Conservation (phyloP, 306 rosid genomes). For the Trifolium pratense region DNA sequence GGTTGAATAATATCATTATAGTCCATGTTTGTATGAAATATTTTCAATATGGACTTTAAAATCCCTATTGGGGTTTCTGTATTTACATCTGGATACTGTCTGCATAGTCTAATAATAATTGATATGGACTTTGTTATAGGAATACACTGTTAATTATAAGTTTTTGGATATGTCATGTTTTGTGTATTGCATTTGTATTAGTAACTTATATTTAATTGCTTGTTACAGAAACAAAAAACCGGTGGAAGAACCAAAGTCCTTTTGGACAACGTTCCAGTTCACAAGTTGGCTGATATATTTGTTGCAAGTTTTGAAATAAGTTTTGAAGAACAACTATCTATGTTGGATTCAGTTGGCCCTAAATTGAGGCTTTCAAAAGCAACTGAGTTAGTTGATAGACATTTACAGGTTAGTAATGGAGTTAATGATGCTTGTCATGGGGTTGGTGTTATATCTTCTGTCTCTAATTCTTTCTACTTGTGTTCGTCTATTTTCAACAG, state of each 20-base stretch:
- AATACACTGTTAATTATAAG: constrained; percentile 1
- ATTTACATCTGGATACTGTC: constrained; percentile 15
- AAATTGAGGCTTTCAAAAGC: constrained; percentile 98
- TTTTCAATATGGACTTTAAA: background rate
- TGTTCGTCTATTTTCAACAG: constrained; percentile 59
- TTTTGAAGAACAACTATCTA: constrained; percentile 94
- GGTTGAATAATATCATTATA: constrained; percentile 1
- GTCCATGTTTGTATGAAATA: background rate
- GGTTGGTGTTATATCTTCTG: constrained; percentile 33
- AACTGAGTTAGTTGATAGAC: constrained; percentile 94
- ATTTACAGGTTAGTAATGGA: constrained; percentile 75
- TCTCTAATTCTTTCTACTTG: constrained; percentile 47
- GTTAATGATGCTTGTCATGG: constrained; percentile 26
- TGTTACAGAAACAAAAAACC: constrained; percentile 90
- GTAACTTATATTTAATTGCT: constrained; percentile 43
- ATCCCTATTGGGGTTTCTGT: constrained; percentile 8
- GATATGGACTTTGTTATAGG: constrained; percentile 15
- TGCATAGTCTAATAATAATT: background rate
- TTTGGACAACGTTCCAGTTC: constrained; percentile 93
- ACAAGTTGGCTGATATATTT: constrained; percentile 98
- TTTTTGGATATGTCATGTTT: constrained; percentile 31
- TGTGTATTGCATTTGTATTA: constrained; percentile 22
- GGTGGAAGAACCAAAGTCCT: constrained; percentile 98
- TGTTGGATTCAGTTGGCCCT: constrained; percentile 93
- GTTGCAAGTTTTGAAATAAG: constrained; percentile 99